phyloP scores from a whole-genome alignment of 805 yeast species.

The Yamadazyma scolyti region DNA sequence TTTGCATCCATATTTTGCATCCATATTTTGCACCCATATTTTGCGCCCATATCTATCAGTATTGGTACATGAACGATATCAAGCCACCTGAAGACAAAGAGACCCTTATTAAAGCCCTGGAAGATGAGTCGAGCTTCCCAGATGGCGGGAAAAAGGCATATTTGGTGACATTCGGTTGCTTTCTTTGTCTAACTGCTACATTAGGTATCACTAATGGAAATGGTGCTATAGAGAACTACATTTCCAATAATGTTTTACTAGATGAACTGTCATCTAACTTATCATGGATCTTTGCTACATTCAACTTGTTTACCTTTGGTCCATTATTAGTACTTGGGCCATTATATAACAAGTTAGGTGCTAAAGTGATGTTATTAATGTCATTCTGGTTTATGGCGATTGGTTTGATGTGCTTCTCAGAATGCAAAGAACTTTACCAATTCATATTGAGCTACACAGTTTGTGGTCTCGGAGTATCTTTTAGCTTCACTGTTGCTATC shows the following conservation, averaged over 20 bases:
- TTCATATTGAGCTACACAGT: slow-evolving; percentile 16
- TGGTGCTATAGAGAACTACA: slow-evolving; percentile 18
- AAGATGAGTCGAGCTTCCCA: slow-evolving; percentile 21
- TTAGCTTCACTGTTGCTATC: slow-evolving; percentile 18
- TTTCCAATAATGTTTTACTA: slow-evolving; percentile 11
- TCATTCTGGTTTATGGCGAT: slow-evolving; percentile 12
- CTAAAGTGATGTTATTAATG: slow-evolving; percentile 11
- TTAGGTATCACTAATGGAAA: slow-evolving; percentile 18
- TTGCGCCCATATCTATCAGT: too few species aligned
- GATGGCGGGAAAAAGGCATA: slow-evolving; percentile 19
- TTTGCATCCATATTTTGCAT: too few species aligned
- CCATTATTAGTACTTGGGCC: slow-evolving; percentile 18
- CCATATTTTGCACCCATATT: too few species aligned
- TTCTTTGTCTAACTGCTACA: slow-evolving; percentile 16
- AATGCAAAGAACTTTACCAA: slow-evolving; percentile 16
- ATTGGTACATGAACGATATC: too few species aligned
- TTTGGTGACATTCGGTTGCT: slow-evolving; percentile 15
- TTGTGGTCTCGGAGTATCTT: slow-evolving; percentile 18
- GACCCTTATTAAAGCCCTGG: too few species aligned
- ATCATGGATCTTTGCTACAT: slow-evolving; percentile 23
- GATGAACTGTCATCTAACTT: slow-evolving; percentile 12
- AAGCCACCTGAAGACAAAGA: too few species aligned
- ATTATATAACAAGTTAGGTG: slow-evolving; percentile 18
- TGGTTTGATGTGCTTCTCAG: slow-evolving; percentile 18
- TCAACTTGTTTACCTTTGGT: slow-evolving; percentile 19